Conservation (phyloP, 1,284 basidiomycete genomes). For the Mycosarcoma mackinlayi region DNA sequence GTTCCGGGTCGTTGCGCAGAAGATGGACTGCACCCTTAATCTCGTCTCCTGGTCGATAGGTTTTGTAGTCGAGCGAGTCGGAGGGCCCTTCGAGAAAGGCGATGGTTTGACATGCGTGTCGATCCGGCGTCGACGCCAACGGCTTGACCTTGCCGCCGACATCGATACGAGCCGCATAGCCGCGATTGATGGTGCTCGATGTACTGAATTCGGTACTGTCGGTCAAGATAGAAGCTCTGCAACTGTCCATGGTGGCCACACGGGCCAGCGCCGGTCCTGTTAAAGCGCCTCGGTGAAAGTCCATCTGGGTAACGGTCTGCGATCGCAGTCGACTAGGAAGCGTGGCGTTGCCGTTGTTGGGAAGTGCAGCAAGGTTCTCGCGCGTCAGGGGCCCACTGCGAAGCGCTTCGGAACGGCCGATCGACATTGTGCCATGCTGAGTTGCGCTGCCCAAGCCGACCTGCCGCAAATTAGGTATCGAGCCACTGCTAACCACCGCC, state of each 20-base stretch:
- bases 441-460: neutral
- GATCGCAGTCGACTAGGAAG: constrained; percentile 23
- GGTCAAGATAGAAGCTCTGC: constrained; percentile 40
- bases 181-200: constrained; percentile 51
- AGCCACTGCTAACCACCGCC: constrained; percentile 29
- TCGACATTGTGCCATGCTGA: constrained; percentile 4
- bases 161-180: constrained; percentile 50
- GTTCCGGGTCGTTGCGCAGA: constrained; percentile 44
- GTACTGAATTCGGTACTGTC: constrained; percentile 50
- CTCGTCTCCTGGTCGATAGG: constrained; percentile 50
- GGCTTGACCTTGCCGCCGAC: constrained; percentile 50
- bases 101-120: constrained; percentile 44
- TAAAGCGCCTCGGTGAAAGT: neutral
- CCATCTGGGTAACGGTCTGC: constrained; percentile 10
- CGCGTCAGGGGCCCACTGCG: constrained; percentile 22
- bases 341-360: constrained; percentile 10
- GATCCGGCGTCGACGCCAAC: constrained; percentile 26
- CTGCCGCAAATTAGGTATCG: constrained; percentile 18
- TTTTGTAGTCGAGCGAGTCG: constrained; percentile 50
- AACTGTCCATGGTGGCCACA: constrained; percentile 34
- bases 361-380: constrained; percentile 34
- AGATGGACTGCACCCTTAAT: constrained; percentile 51
- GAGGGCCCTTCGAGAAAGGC: constrained; percentile 48
- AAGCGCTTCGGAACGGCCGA: constrained; percentile 13
- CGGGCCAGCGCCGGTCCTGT: constrained; percentile 22